Evolutionary conservation across 176 grass and related monocot species (phyloP), one percentile per base, ranked within the genome.

Genomic region (Oryza punctata): DNA sequence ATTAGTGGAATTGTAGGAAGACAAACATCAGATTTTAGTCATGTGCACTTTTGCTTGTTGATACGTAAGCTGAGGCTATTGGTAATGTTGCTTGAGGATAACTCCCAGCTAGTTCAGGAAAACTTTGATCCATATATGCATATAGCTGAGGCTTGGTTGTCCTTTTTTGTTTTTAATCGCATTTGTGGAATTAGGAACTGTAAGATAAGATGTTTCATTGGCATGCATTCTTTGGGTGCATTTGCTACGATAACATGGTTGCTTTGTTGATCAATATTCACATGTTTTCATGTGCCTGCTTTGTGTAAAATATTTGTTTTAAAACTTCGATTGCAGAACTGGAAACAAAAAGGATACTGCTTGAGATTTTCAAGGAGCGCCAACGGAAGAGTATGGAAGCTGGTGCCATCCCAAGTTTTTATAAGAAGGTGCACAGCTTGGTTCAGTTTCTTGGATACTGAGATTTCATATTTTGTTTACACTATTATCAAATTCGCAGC

Each of bases 301-400:
- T 23, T 16, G 18, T 1, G 3, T 60, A n/a, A 6, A 33, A 46
- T 26, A 45, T 70, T 77, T 79, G 30, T 67, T 50, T 37, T 65
- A 5, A n/a, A 49, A n/a, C n/a, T 80, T 14, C 24, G 63, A 79
- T 63, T 90, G 70, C 75, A 99, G 96, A 99, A 81, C 65, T 99
- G 75, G 96, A 99, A 89, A 99, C 93, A 26, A 99, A 99, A 85
- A 94, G 93, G 85, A 99, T 99, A 77, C 86, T 99, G 86, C 89
- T 99, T 70, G 93, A 99, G 71, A 99, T 99, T 78, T 99, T 99
- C 68, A 99, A 99, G 63, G 96, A 99, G 76, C 82, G 96, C 26
- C 96, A 99, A 63, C 87, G 89, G 80, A 96, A 90, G 91, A 95
- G 88, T 82, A 87, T 89, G 30, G 89, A 96, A 96, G 93, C 93